A percentile compares a stretch with the other conserved stretches of the same genome.
Evolutionary conservation across 1,139 yeast genomes (phyloP).

Genomic region (Williopsis jadinii): DNA sequence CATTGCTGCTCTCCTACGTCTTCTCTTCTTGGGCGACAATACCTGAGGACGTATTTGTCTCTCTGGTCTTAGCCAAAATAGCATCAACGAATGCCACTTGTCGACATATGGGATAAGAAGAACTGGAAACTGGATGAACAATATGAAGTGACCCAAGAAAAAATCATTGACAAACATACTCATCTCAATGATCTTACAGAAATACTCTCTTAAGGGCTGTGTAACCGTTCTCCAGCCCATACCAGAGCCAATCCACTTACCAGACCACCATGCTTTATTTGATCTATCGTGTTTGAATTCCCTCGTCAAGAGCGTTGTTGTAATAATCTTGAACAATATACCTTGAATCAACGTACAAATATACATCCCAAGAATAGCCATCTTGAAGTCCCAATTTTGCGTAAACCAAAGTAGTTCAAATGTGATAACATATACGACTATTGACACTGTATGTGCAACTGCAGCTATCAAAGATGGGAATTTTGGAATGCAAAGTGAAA

Average conservation of each 20-base stretch:
- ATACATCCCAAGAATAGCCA: conserved; percentile 42
- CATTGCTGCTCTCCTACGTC: conserved; percentile 55
- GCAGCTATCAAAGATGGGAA: conserved; percentile 41
- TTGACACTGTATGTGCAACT: conserved; percentile 36
- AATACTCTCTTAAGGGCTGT: conserved; percentile 48
- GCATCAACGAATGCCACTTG: conserved; percentile 49
- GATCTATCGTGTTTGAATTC: conserved; percentile 45
- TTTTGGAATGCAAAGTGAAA: conserved; percentile 29
- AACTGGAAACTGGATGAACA: conserved; percentile 45
- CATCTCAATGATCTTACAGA: conserved; percentile 49
- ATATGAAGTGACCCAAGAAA: conserved; percentile 43
- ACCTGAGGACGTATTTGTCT: conserved; percentile 38
- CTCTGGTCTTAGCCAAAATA: conserved; percentile 55
- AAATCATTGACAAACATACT: conserved; percentile 49
- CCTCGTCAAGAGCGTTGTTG: conserved; percentile 36
- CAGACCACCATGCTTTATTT: conserved; percentile 64
- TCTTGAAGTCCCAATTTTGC: conserved; percentile 46
- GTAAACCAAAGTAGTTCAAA: conserved; percentile 46
- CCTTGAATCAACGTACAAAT: conserved; percentile 37
- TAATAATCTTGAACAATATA: conserved; percentile 35
- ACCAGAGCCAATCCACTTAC: conserved; percentile 51
- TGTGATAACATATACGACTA: conserved; percentile 35
- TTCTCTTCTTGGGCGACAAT: conserved; percentile 79
- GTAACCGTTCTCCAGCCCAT: conserved; percentile 42
- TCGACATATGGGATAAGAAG: conserved; percentile 49